phyloP scores from a whole-genome alignment of 768 basidiomycete species.

The Mycena sanguinolenta region DNA sequence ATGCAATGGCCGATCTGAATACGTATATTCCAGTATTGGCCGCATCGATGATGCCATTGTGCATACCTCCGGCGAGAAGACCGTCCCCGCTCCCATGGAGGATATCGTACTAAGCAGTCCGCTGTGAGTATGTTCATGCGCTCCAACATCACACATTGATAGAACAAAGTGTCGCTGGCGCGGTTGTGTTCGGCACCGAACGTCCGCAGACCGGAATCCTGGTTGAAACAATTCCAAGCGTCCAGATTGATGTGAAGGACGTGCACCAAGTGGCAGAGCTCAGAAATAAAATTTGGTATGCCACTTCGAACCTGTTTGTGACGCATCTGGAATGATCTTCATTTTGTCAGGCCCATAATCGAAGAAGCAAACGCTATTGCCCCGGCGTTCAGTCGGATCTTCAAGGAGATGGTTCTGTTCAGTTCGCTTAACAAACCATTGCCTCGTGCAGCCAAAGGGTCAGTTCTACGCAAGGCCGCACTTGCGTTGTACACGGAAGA shows the following conservation, averaged over 20 bases:
- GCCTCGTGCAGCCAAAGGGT: constrained; percentile 60
- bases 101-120: constrained; percentile 40
- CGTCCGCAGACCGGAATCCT: constrained; percentile 51
- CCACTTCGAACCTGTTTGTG: too few species aligned
- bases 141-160: background rate
- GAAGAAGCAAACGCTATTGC: constrained; percentile 58
- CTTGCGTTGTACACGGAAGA: constrained; percentile 54
- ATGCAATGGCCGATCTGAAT: too few species aligned
- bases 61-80: constrained; percentile 43
- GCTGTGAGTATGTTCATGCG: too few species aligned
- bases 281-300: constrained; percentile 45
- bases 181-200: constrained; percentile 60
- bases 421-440: constrained; percentile 56
- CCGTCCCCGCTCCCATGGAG: constrained; percentile 47
- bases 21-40: background rate
- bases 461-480: constrained; percentile 57
- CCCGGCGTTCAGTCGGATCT: constrained; percentile 58
- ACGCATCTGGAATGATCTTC: background rate
- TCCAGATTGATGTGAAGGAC: constrained; percentile 45
- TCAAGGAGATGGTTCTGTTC: constrained; percentile 66
- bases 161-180: constrained; percentile 44
- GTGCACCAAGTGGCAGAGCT: constrained; percentile 34
- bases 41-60: background rate
- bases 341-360: constrained; percentile 52
- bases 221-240: constrained; percentile 45